Conservation (phyloP, 176 grass and related monocot species). For the Avena sativa region DNA sequence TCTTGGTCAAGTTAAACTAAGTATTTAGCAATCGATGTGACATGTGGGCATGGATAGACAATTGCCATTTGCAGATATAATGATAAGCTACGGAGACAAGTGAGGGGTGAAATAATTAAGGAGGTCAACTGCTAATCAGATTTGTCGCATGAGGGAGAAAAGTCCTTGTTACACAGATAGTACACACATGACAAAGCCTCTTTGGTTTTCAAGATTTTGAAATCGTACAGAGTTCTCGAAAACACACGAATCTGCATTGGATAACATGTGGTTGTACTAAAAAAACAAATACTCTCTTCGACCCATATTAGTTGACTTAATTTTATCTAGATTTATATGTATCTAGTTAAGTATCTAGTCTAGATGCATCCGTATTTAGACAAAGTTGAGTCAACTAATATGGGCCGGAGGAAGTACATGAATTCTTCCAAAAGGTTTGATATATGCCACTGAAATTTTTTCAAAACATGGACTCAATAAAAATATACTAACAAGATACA, state of each 20-base stretch:
- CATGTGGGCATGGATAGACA: not conserved
- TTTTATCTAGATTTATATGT: too few species aligned
- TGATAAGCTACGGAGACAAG: not conserved
- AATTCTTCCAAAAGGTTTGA: not conserved
- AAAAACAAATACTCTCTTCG: too few species aligned
- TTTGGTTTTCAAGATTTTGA: not conserved
- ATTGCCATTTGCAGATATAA: constrained; percentile 41
- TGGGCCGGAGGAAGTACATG: too few species aligned
- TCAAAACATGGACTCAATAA: not conserved
- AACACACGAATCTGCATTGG: too few species aligned
- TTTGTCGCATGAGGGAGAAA: constrained; percentile 27
- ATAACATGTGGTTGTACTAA: too few species aligned
- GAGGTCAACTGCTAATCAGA: constrained; percentile 25
- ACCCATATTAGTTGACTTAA: too few species aligned
- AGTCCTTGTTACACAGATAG: not conserved
- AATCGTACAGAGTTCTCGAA: too few species aligned
- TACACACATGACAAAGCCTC: not conserved
- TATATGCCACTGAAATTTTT: not conserved
- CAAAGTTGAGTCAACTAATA: too few species aligned
- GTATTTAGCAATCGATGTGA: not conserved
- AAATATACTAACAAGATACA: not conserved
- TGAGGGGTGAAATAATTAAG: not conserved
- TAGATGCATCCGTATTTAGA: too few species aligned
- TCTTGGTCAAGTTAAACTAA: not conserved
- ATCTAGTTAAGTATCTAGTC: too few species aligned